These are phyloP conservation scores for Platanus orientalis DNA, from an alignment of 164 flowering plant species.

Conservation along the genomic window DNA sequence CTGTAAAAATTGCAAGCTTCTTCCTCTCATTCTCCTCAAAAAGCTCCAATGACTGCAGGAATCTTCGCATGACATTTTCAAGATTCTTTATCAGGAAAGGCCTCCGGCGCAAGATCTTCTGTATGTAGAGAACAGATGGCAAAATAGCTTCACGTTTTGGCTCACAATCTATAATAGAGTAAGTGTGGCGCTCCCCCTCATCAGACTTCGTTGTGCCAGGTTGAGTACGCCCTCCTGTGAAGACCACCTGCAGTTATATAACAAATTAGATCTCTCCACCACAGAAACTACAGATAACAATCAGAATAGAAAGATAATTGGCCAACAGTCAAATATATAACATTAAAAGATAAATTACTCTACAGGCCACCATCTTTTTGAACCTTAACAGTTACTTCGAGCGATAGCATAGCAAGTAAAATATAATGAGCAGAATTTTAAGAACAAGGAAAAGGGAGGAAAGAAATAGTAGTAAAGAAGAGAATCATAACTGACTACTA, in stretches of 20 bases:
- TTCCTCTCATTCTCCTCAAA: constrained; percentile 96
- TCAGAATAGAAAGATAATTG: background rate
- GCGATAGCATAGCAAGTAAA: too few relatives aligned
- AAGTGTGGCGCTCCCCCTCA: constrained; percentile 96
- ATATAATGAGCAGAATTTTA: too few relatives aligned
- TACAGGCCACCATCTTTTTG: too few relatives aligned
- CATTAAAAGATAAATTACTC: too few relatives aligned
- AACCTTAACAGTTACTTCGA: too few relatives aligned
- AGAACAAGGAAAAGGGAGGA: too few relatives aligned
- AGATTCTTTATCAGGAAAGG: constrained; percentile 97
- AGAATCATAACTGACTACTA: too few relatives aligned
- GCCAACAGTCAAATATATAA: background rate
- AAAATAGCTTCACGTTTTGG: constrained; percentile 76
- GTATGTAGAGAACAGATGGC: constrained; percentile 90
- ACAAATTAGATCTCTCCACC: constrained; percentile 5
- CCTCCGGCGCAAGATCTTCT: constrained; percentile 78
- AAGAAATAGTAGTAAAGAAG: too few relatives aligned
- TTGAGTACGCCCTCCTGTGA: constrained; percentile 95
- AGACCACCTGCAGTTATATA: constrained; percentile 59
- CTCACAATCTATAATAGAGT: constrained; percentile 81
- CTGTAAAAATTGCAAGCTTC: constrained; percentile 95
- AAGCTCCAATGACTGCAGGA: constrained; percentile 93
- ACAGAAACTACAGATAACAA: constrained; percentile 1
- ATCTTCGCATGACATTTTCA: constrained; percentile 95
- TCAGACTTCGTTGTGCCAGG: constrained; percentile 96